Percentiles rank a stretch among this genome's conserved stretches.
Conservation (phyloP, 139 green algal genomes). For the Chlorella vulgaris region DNA sequence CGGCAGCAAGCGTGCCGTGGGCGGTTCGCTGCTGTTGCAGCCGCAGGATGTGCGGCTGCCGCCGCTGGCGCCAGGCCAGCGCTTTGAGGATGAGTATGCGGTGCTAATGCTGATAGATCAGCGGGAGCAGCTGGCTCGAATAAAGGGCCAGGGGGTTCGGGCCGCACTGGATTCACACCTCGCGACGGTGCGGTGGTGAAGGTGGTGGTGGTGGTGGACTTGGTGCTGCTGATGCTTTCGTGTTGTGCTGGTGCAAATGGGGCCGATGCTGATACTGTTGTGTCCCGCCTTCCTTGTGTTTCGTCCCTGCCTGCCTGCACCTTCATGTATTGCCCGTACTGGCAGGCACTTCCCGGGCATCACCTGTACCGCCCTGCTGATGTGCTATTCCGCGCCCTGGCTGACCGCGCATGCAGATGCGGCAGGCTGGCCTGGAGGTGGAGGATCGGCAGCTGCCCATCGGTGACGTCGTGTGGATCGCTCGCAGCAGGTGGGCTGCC, state of each 20-base stretch:
- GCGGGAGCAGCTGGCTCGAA: conserved; percentile 59
- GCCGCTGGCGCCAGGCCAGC: conserved; percentile 50
- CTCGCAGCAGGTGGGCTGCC: conserved; percentile 33
- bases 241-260: not conserved
- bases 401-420: conserved; percentile 26
- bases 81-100: conserved; percentile 63
- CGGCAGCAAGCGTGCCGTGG: not conserved
- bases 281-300: not conserved
- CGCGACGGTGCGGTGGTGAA: not conserved
- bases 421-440: conserved; percentile 39
- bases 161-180: not conserved
- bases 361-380: too few relatives aligned
- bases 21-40: not conserved
- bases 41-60: conserved; percentile 51
- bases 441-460: conserved; percentile 49
- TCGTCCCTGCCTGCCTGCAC: not conserved
- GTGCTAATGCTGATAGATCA: conserved; percentile 70
- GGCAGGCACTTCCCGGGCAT: too few relatives aligned
- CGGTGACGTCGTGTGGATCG: conserved; percentile 68
- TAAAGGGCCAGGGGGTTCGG: not conserved
- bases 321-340: too few relatives aligned
- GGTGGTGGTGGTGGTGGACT: too few relatives aligned
- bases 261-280: not conserved
- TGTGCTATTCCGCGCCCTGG: too few relatives aligned
- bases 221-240: too few relatives aligned